Conservation (phyloP, 2,329 filamentous ascomycete genomes). For the Aureobasidium vineae region DNA sequence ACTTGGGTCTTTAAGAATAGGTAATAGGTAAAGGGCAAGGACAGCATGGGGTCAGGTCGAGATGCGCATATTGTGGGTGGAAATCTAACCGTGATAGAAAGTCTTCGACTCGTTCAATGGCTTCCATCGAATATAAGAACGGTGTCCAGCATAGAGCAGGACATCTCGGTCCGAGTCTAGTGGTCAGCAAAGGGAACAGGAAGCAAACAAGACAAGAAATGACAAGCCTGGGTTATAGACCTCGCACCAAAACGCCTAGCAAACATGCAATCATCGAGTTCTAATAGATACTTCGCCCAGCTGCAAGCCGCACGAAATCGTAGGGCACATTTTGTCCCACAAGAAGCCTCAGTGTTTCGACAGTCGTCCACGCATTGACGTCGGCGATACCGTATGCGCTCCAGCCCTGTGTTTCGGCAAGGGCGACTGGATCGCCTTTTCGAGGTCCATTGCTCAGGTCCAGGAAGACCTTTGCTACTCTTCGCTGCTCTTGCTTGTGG, state of each 20-base stretch:
- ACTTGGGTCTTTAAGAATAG: background rate
- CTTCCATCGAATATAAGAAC: background rate
- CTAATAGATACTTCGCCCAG: slow-evolving; percentile 53
- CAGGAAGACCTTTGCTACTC: slow-evolving; percentile 60
- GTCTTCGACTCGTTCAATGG: background rate
- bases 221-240: slow-evolving; percentile 3
- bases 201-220: slow-evolving; percentile 11
- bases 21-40: background rate
- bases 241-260: slow-evolving; percentile 13
- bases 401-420: slow-evolving; percentile 74
- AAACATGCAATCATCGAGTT: slow-evolving; percentile 19
- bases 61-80: too few species aligned
- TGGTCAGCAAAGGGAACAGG: background rate
- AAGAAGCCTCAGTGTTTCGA: slow-evolving; percentile 73
- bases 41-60: background rate
- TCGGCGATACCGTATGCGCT: slow-evolving; percentile 76
- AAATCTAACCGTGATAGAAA: background rate
- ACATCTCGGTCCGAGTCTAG: background rate
- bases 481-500: slow-evolving; percentile 40
- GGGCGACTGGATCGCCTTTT: slow-evolving; percentile 65
- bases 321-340: slow-evolving; percentile 86
- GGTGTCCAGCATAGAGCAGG: background rate
- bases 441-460: slow-evolving; percentile 70
- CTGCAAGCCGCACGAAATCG: slow-evolving; percentile 77
- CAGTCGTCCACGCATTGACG: slow-evolving; percentile 78